These are phyloP conservation scores for Globisporangium emineosum DNA, from an alignment of 352 stramenopile genomes.

Conservation along the genomic window DNA sequence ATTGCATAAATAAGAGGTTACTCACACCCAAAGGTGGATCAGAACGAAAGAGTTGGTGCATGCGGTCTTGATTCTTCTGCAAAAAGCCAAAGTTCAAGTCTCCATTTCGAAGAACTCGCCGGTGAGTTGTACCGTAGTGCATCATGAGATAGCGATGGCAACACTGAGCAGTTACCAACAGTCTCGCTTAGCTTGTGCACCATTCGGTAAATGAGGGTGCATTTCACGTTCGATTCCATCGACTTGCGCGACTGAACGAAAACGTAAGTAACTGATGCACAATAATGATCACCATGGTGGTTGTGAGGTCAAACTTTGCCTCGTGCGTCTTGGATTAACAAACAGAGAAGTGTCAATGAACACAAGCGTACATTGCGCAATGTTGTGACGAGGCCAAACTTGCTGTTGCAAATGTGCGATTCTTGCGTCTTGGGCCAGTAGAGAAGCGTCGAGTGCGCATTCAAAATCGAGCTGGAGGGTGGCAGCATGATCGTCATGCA, in stretches of 20 bases:
- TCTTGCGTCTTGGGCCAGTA: neutral
- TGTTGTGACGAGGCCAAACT: too few relatives aligned
- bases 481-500: neutral
- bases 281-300: too few relatives aligned
- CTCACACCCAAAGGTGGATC: neutral
- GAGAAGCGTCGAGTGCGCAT: neutral
- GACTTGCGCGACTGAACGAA: neutral
- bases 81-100: neutral
- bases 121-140: neutral
- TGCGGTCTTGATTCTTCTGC: neutral
- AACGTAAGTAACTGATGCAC: neutral
- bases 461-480: neutral
- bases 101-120: neutral
- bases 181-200: too few relatives aligned
- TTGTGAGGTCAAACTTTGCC: too few relatives aligned
- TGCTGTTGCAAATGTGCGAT: neutral
- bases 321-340: too few relatives aligned
- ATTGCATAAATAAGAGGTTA: neutral
- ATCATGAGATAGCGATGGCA: neutral
- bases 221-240: neutral
- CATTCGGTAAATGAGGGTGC: too few relatives aligned
- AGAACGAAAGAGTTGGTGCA: neutral
- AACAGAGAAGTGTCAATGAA: too few relatives aligned
- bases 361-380: too few relatives aligned
- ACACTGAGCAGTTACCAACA: neutral